Percentiles rank a stretch among this genome's conserved stretches.
These are phyloP conservation scores for Boletus insuetus DNA, from an alignment of 768 basidiomycete genomes.

Conservation along the genomic window DNA sequence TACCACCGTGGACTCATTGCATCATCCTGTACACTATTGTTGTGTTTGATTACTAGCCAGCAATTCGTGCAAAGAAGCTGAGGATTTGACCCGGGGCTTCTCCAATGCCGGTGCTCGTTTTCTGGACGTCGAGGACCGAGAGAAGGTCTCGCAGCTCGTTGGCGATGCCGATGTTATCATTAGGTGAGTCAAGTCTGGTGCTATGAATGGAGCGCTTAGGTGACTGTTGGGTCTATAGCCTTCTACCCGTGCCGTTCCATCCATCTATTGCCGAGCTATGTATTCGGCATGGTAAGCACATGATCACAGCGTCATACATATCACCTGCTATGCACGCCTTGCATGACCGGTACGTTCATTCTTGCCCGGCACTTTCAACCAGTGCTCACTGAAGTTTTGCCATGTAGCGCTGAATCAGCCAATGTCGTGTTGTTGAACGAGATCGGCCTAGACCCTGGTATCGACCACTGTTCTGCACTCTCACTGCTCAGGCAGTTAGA, in stretches of 20 bases:
- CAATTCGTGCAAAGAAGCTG: slow-evolving; percentile 61
- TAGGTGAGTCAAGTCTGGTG: slow-evolving; percentile 50
- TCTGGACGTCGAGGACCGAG: slow-evolving; percentile 55
- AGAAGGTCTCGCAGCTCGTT: slow-evolving; percentile 51
- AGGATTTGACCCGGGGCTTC: slow-evolving; percentile 41
- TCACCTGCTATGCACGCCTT: slow-evolving; percentile 72
- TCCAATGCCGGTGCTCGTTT: slow-evolving; percentile 52
- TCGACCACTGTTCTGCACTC: slow-evolving; percentile 87
- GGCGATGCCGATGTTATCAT: slow-evolving; percentile 73
- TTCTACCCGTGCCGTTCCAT: slow-evolving; percentile 79
- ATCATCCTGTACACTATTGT: slow-evolving; percentile 10
- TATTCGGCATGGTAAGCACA: slow-evolving; percentile 63
- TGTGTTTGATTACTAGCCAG: slow-evolving; percentile 51
- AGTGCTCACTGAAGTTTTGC: background rate
- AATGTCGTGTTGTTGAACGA: slow-evolving; percentile 82
- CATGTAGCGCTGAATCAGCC: slow-evolving; percentile 53
- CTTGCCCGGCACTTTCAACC: background rate
- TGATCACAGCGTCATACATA: slow-evolving; percentile 91
- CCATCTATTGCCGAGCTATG: slow-evolving; percentile 68
- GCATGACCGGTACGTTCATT: slow-evolving; percentile 52
- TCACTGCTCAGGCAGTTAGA: slow-evolving; percentile 57
- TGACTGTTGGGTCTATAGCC: slow-evolving; percentile 38
- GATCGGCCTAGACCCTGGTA: slow-evolving; percentile 86
- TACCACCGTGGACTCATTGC: slow-evolving; percentile 14
- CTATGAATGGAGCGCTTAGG: background rate